Evolutionary conservation across 805 yeast genomes (phyloP), one percentile per base, ranked within the genome.

Genomic region (Metschnikowia borealis): DNA sequence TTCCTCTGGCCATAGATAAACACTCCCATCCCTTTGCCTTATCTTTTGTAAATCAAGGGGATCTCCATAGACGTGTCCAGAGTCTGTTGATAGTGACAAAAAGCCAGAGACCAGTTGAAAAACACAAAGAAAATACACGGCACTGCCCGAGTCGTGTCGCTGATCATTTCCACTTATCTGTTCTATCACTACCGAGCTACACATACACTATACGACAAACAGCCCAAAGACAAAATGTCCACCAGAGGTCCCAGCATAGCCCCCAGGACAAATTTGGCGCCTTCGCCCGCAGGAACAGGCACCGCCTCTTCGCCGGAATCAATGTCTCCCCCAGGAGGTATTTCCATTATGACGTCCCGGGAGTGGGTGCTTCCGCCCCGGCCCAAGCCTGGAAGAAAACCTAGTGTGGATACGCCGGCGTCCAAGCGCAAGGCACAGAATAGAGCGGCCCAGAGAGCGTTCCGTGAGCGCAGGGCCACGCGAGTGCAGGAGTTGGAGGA

Each of bases 381-480:
- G 49, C 85, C 84, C 4, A 79, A 80, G 57, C 85, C 85, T 0
- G 84, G 83, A 3, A 58, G 78, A 26, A 82, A 82, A 65, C 86
- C 86, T 14, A 73, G 83, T 55, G 77, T 79, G 4, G 96, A 89
- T 56, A 81, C 91, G 0, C 95, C 96, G 0, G 90, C 91, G 0
- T 82, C 85, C 20, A 87, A 88, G 65, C 72, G 96, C 48, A 89
- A 89, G 67, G 96, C 96, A 3, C 97, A 87, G 66, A 90, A 90
- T 64, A 73, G 97, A 51, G 96, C 94, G n/a, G 96, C 97, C 20
- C 96, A 91, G 72, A 64, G 96, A 51, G 95, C 97, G 2, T 88
- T 89, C 70, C 72, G 97, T 56, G 95, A 89, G 65, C 76, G 96
- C 56, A 73, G 95, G 59, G 95, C 96, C 17, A 86, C 87, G 32